Conservation (phyloP, 2,329 filamentous ascomycete genomes). For the Aspergillus pseudonomiae region DNA sequence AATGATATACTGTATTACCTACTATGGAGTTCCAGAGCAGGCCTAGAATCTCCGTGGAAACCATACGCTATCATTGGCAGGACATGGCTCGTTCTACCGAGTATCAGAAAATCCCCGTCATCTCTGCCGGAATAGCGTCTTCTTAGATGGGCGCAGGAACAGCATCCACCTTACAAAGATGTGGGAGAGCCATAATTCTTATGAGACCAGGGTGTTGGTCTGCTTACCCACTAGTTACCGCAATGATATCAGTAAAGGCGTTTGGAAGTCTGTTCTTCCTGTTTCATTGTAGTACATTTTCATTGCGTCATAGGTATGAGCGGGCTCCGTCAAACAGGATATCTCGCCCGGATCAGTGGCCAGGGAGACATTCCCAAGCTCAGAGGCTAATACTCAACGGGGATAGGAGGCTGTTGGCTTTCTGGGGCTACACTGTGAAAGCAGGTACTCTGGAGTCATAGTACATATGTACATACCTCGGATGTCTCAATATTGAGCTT, state of each 20-base stretch:
- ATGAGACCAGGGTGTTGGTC: neutral
- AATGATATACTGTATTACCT: neutral
- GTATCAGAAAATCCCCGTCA: neutral
- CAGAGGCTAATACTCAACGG: neutral
- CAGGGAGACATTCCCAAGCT: neutral
- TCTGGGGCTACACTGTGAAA: neutral
- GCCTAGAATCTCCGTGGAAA: neutral
- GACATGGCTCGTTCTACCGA: neutral
- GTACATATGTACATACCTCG: neutral
- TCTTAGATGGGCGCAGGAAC: neutral
- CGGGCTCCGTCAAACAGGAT: neutral
- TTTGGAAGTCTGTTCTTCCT: no score
- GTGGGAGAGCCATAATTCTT: neutral
- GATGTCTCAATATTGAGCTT: neutral
- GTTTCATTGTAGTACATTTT: neutral
- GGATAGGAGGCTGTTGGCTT: neutral
- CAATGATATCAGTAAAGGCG: neutral
- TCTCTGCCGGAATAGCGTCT: neutral
- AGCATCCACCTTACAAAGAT: neutral
- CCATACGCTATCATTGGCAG: neutral
- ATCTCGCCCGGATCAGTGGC: neutral
- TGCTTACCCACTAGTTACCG: neutral
- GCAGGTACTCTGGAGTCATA: neutral
- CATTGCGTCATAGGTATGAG: neutral
- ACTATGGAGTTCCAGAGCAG: neutral